phyloP scores from a whole-genome alignment of 139 green algal genomes.

The Chlamydomonas sphaeroides region DNA sequence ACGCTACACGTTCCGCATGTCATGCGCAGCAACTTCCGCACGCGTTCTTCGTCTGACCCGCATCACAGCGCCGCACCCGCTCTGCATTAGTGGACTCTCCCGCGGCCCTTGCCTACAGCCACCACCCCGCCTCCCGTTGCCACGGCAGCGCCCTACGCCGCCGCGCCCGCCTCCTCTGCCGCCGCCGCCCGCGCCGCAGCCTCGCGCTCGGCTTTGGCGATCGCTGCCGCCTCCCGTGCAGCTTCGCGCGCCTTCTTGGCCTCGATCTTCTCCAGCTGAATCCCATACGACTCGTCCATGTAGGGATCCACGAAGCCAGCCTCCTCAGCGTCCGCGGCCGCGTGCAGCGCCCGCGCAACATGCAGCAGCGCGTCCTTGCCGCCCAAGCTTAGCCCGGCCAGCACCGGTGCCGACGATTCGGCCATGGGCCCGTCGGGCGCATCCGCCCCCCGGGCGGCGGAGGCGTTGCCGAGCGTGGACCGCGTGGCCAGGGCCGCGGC shows the following conservation, averaged over 20 bases:
- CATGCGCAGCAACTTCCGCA: too few relatives aligned
- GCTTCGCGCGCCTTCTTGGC: conserved; percentile 48
- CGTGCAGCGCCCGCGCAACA: conserved; percentile 25
- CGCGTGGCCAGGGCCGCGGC: background rate
- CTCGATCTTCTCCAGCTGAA: conserved; percentile 49
- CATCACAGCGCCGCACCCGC: too few relatives aligned
- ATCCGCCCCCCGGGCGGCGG: background rate
- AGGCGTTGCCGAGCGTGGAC: too few relatives aligned
- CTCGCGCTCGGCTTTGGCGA: conserved; percentile 42
- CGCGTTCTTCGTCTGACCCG: too few relatives aligned
- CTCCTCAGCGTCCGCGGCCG: conserved; percentile 28
- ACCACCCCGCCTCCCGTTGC: too few relatives aligned
- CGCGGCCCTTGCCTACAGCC: too few relatives aligned
- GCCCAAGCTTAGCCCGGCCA: too few relatives aligned
- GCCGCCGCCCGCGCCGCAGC: background rate
- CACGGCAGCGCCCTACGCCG: too few relatives aligned
- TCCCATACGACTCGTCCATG: conserved; percentile 28
- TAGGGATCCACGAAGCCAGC: conserved; percentile 44
- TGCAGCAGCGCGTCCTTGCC: conserved; percentile 23
- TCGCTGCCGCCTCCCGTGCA: conserved; percentile 41
- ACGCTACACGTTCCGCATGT: too few relatives aligned
- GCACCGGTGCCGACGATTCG: background rate
- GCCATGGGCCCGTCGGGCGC: background rate
- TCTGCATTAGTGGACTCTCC: too few relatives aligned
- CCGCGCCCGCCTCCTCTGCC: too few relatives aligned